Evolutionary conservation across 768 basidiomycete species (phyloP).

Genomic region (Trametes maxima): DNA sequence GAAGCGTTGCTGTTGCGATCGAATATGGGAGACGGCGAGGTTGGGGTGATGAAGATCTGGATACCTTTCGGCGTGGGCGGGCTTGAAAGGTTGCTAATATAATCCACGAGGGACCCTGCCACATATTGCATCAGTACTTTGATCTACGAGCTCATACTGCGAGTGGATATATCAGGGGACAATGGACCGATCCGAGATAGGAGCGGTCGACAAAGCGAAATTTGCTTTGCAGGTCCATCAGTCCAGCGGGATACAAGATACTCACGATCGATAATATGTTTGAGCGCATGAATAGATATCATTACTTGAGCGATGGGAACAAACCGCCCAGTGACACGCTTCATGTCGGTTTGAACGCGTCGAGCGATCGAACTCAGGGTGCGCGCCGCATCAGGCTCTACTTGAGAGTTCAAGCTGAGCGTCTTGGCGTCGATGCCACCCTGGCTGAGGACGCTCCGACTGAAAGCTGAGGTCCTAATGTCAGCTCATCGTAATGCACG

Average conservation of each 20-base stretch:
- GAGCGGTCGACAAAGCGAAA: neutral
- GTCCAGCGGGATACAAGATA: neutral
- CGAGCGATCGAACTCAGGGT: constrained; percentile 9
- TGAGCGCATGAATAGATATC: constrained; percentile 8
- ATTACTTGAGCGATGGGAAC: constrained; percentile 15
- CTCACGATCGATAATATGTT: neutral
- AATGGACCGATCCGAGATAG: neutral
- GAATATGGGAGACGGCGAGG: neutral
- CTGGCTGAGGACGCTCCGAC: neutral
- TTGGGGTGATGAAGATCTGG: constrained; percentile 9
- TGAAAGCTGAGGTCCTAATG: neutral
- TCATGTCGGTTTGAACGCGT: constrained; percentile 20
- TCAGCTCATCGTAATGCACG: neutral
- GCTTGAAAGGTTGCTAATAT: neutral
- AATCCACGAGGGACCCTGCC: neutral
- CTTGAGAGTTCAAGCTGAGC: neutral
- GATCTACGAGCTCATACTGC: no score
- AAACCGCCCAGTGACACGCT: constrained; percentile 10
- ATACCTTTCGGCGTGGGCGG: neutral
- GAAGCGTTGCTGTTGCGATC: neutral
- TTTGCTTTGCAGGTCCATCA: neutral
- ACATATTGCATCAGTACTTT: no score
- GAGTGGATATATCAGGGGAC: neutral
- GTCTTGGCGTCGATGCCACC: neutral
- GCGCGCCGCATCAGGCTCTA: neutral